Evolutionary conservation across 2,329 filamentous ascomycete species (phyloP).

Genomic region (Colletotrichum spinosum): DNA sequence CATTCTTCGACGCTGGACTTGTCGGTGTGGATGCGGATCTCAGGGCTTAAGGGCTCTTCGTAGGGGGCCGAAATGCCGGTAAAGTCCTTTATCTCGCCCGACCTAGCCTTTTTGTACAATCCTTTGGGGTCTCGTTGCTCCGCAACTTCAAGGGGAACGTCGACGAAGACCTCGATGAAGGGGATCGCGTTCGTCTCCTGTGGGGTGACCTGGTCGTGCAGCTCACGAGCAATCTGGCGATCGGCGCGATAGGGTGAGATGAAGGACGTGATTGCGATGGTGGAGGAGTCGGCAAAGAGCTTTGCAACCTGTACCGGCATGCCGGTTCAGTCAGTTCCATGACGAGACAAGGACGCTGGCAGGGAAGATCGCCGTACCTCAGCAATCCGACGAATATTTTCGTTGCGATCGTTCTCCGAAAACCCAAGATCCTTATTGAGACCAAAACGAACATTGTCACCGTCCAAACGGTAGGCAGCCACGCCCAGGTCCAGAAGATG

Average conservation of each 20-base stretch:
- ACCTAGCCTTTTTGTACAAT: slow-evolving; percentile 95
- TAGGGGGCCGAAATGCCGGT: slow-evolving; percentile 96
- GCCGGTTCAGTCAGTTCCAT: slow-evolving; percentile 5
- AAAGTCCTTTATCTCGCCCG: slow-evolving; percentile 96
- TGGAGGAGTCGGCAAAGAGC: slow-evolving; percentile 91
- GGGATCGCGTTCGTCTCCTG: slow-evolving; percentile 76
- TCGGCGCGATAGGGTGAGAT: slow-evolving; percentile 95
- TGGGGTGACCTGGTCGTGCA: slow-evolving; percentile 75
- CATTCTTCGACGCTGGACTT: slow-evolving; percentile 89
- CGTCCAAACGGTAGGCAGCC: slow-evolving; percentile 92
- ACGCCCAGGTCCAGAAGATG: slow-evolving; percentile 89
- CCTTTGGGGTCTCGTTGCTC: slow-evolving; percentile 98
- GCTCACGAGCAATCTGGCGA: slow-evolving; percentile 80
- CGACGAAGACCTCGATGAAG: slow-evolving; percentile 94
- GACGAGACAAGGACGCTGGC: neutral
- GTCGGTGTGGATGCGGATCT: slow-evolving; percentile 88
- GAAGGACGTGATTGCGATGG: slow-evolving; percentile 93
- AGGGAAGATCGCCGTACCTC: slow-evolving; percentile 64
- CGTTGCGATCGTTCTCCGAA: slow-evolving; percentile 90
- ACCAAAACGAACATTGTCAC: slow-evolving; percentile 98
- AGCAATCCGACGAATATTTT: slow-evolving; percentile 97
- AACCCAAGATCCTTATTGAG: slow-evolving; percentile 98
- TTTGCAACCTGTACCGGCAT: slow-evolving; percentile 79
- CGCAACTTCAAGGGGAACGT: slow-evolving; percentile 90
- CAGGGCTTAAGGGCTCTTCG: slow-evolving; percentile 86